Base-by-base conservation (phyloP, 2,329 filamentous ascomycete species). In the Colletotrichum lentis region DNA sequence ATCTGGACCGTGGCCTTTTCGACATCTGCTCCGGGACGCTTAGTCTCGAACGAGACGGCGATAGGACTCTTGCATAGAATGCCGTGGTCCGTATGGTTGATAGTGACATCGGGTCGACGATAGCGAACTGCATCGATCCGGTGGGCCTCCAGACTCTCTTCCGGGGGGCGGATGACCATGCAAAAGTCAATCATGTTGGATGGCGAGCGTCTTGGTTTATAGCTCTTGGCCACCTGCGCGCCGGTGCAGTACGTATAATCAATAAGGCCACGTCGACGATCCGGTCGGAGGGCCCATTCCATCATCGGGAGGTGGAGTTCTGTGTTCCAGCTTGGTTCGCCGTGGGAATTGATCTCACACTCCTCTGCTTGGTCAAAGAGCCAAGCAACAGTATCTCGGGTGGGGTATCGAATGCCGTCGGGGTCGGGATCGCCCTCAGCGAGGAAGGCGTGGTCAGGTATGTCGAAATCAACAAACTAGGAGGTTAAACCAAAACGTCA, bases 1-100 rank as follows among this genome's bases (percentile, higher is more conserved):
- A 58, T 58, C 43, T 46, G 55, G 22, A 58, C 39, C 41, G 22
- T 58, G 41, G 55, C 55, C 55, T 58, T 58, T 41, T 58, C 39
- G 22, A 35, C 7, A 16, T 58, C 55, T 7, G 41, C 55, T 12
- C 55, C 55, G 41, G 22, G 41, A 35, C 55, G 41, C 55, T 58
- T 58, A 20, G 55, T 58, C 55, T 58, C 55, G 41, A 58, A 47
- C 8, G 39, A 58, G 22, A 58, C 55, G 55, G 46, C 55, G 41
- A 58, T 46, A 8, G 39, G 55, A 41, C 55, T 47, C 24, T 58
- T 58, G 22, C 55, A 58, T 16, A 58, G 41, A 43, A 58, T 31
- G 35, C 41, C 55, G 16, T 58, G 41, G 24, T 46, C 55, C 16
- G 41, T 58, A 12, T 46, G 55, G 18, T 58, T 58, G 14, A 58